Base-by-base conservation (phyloP, 495 filamentous ascomycete genomes). In the Hypoxylon trugodes region DNA sequence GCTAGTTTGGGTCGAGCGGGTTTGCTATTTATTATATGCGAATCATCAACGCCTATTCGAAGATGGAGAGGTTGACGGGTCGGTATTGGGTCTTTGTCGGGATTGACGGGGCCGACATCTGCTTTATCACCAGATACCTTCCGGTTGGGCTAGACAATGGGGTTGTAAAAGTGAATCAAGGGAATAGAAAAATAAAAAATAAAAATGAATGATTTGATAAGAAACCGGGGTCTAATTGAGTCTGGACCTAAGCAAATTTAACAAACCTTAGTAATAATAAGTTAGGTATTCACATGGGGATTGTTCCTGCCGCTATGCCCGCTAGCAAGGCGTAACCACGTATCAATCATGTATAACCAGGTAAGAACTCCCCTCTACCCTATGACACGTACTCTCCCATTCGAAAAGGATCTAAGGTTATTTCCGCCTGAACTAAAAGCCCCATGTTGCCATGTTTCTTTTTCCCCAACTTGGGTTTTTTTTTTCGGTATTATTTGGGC, bases 311-410 rank as follows among this genome's bases (percentile, higher is more conserved):
- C n/a, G n/a, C n/a, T 30, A 10, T 5, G 28, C 2, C 18, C 2
- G 13, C 16, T 49, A 42, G 6, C 24, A 60, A 37, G 45, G 25
- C 47, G 57, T 32, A 56, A 36, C 50, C 47, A 64, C 61, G 61
- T 64, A 55, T 21, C 24, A 49, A n/a, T n/a, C n/a, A n/a, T n/a
- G n/a, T n/a, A n/a, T n/a, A n/a, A n/a, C n/a, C 36, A 35, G 7
- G 19, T 35, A 43, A 22, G 25, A 19, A 36, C 33, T 28, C 32
- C 42, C 18, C 10, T 28, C 22, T 22, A n/a, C 25, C 22, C 45
- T 50, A 42, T 55, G 61, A 59, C 61, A 65, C 48, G 61, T 54
- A 59, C 54, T 55, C 12, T 41, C n/a, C 49, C 38, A 28, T 24
- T 45, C 38, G 38, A 24, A 55, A n/a, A n/a, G n/a, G n/a, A n/a